Percentiles rank a stretch among this genome's conserved stretches.
phyloP scores from a whole-genome alignment of 805 yeast genomes.

The Lipomyces japonicus region DNA sequence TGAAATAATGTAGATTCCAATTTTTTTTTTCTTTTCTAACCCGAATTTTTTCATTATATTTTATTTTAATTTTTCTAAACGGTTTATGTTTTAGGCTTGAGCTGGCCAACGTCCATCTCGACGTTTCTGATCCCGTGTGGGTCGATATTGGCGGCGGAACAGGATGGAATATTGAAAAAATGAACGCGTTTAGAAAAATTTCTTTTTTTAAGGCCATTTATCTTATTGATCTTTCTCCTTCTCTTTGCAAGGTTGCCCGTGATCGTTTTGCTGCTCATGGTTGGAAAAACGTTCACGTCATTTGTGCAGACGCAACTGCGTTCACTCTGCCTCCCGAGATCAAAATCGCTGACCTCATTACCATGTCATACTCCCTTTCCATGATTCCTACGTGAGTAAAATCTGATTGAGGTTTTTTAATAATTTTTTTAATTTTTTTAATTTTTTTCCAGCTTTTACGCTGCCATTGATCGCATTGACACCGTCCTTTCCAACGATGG shows the following conservation, averaged over 20 bases:
- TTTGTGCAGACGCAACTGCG: slow-evolving; percentile 72
- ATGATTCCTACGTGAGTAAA: slow-evolving; percentile 81
- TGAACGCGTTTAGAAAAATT: slow-evolving; percentile 47
- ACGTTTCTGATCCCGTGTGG: slow-evolving; percentile 53
- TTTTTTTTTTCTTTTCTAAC: slow-evolving; percentile 30
- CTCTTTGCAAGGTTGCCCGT: slow-evolving; percentile 68
- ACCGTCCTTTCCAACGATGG: slow-evolving; percentile 54
- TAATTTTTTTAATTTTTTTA: background rate
- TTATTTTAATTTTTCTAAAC: background rate
- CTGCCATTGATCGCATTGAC: slow-evolving; percentile 66
- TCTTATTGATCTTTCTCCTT: slow-evolving; percentile 72
- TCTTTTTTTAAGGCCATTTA: slow-evolving; percentile 63
- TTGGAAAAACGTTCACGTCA: slow-evolving; percentile 59
- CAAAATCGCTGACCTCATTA: slow-evolving; percentile 59
- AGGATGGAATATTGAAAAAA: slow-evolving; percentile 73
- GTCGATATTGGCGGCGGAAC: slow-evolving; percentile 85
- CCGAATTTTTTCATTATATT: background rate
- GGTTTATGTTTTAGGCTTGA: slow-evolving; percentile 11
- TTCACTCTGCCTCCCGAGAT: slow-evolving; percentile 48
- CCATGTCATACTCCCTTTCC: slow-evolving; percentile 75
- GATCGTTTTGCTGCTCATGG: slow-evolving; percentile 50
- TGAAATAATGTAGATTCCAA: slow-evolving; percentile 52
- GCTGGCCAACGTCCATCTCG: slow-evolving; percentile 12
- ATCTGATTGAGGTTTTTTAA: too few species aligned
- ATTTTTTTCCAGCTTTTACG: slow-evolving; percentile 41